Base-by-base conservation (phyloP, 805 yeast genomes). In the Pichia scutulata region DNA sequence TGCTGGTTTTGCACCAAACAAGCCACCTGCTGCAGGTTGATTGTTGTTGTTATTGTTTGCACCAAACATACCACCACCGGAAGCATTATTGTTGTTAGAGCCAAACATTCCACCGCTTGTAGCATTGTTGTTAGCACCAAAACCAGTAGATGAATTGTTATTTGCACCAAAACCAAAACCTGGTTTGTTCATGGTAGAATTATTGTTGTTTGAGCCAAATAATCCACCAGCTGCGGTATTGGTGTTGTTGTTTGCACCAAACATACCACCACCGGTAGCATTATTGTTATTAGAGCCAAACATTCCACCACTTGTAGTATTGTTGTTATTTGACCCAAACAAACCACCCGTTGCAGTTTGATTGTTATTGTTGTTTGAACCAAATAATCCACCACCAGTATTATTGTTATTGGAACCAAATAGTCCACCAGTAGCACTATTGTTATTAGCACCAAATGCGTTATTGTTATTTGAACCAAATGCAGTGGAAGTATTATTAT, bases 381-480 rank as follows among this genome's bases (percentile, higher is more conserved):
- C 63, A 48, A 60, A 59, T 19, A 59, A 48, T 8, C 54, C 52
- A 25, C 55, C 51, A 22, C 39, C 48, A 46, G 52, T 42, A 18
- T 39, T 39, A 28, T 41, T 47, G 25, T 48, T 39, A 28, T 24
- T 41, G 7, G 48, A 22, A 25, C 62, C 60, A 53, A 71, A 70
- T 12, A 67, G 54, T 5, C 71, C 70, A 26, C 49, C 36, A 2
- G 41, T n/a, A 4, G 47, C 13, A 9, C 39, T 23, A 10, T 36
- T 58, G 44, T 60, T 58, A 55, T 54, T 65, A 19, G 60, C 48
- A 24, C 80, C 79, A 60, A 77, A 76, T 24, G 75, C 60, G 26
- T 47, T 51, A 24, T 43, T 50, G 10, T 48, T 51, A 7, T 60
- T 57, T 5, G 60, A 60, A 1, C 72, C 69, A 52, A 65, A 67